These are phyloP conservation scores for Epichloe baconii DNA, from an alignment of 2,329 filamentous ascomycete genomes.

Conservation along the genomic window DNA sequence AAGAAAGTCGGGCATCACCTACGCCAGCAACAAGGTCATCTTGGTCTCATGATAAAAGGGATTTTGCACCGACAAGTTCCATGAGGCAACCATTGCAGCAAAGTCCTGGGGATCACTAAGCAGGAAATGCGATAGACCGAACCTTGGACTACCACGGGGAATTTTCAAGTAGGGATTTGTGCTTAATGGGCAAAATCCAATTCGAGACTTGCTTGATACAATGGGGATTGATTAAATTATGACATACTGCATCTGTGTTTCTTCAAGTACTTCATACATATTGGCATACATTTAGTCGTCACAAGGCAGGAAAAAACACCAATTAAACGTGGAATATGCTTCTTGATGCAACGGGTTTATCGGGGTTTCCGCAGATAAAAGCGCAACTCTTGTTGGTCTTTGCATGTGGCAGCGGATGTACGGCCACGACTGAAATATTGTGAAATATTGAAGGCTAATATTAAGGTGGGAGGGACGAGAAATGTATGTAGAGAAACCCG, in stretches of 20 bases:
- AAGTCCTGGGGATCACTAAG: constrained; percentile 5
- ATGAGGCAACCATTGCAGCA: background rate
- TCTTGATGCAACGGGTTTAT: background rate
- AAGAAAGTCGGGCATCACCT: background rate
- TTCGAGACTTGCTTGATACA: background rate
- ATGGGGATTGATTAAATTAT: background rate
- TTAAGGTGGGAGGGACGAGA: no score
- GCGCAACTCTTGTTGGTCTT: no score
- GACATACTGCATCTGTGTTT: background rate
- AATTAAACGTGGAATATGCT: background rate
- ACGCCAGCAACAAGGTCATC: background rate
- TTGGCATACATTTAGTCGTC: background rate
- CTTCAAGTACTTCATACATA: constrained; percentile 1
- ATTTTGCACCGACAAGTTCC: background rate
- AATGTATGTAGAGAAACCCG: no score
- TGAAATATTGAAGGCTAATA: no score
- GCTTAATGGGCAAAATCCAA: background rate
- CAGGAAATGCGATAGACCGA: background rate
- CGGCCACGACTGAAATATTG: no score
- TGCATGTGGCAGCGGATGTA: no score
- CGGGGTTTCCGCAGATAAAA: background rate
- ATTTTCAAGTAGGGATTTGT: background rate
- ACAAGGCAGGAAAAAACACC: background rate
- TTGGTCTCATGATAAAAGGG: background rate
- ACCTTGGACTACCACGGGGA: background rate